These are phyloP conservation scores for Corniculantispora saksenae DNA, from an alignment of 2,329 filamentous ascomycete genomes.

Conservation along the genomic window DNA sequence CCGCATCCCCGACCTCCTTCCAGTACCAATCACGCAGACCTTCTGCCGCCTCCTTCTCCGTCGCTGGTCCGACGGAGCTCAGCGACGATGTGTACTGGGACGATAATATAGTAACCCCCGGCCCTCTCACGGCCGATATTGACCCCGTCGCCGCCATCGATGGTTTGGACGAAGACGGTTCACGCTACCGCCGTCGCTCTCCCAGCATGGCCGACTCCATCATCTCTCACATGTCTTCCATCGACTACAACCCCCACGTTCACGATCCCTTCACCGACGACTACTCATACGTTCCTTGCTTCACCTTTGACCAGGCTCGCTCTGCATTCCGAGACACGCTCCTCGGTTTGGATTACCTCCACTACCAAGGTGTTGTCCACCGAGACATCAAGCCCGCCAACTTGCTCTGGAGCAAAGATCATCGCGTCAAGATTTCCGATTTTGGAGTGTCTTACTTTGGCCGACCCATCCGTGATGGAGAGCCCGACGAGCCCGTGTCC, in stretches of 20 bases:
- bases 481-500: constrained; percentile 71
- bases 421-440: constrained; percentile 95
- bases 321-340: constrained; percentile 90
- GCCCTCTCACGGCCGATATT: constrained; percentile 52
- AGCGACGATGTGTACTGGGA: constrained; percentile 42
- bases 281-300: constrained; percentile 88
- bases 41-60: constrained; percentile 40
- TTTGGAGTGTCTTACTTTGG: constrained; percentile 98
- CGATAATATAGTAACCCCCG: constrained; percentile 57
- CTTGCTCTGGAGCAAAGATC: constrained; percentile 79
- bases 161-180: constrained; percentile 59
- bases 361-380: constrained; percentile 83
- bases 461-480: constrained; percentile 79
- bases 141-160: constrained; percentile 64
- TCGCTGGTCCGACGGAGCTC: constrained; percentile 33
- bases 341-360: constrained; percentile 88
- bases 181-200: constrained; percentile 66
- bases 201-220: constrained; percentile 80
- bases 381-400: constrained; percentile 89
- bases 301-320: constrained; percentile 81
- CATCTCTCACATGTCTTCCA: constrained; percentile 68
- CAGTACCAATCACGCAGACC: constrained; percentile 49
- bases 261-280: constrained; percentile 79
- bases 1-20: constrained; percentile 45
- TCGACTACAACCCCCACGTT: constrained; percentile 57